Base-by-base conservation (phyloP, 345 rosid genomes). In the Dipteronia dyeriana region DNA sequence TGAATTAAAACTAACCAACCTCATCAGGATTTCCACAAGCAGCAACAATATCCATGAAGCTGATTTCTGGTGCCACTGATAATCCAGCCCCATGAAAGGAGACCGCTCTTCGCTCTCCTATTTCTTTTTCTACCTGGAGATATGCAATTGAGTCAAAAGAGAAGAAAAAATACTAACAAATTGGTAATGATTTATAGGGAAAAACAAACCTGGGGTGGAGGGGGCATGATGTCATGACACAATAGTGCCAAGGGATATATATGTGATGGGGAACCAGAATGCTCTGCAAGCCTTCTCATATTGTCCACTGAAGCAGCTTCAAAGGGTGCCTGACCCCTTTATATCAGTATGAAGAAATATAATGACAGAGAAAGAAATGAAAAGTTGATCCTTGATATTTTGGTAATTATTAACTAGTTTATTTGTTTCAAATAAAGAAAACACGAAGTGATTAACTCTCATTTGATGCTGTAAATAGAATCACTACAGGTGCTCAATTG, bases 221-320 rank as follows among this genome's bases (percentile, higher is more conserved):
- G 99, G 4, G 99, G 99, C 98, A 96, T 96, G 78, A 96, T 91
- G 82, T 91, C 94, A 78, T 91, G 69, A 86, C 99, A 95, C 71
- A 91, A 84, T 74, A 95, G 79, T 76, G 97, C 87, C 80, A 93
- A 81, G 12, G 98, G 99, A 75, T 91, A 95, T 45, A 92, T 72
- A 84, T 92, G 97, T 67, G 91, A 94, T 5, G 95, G 95, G 79
- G 83, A 85, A 64, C 93, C 97, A 79, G 97, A 90, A 83, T 91
- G 91, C 79, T 91, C 95, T 26, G 84, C 89, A 66, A 96, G 84
- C 90, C 98, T 85, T 88, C 95, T 91, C 92, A 96, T 92, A 78
- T 92, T 96, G 87, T 96, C 99, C 66, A 92, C 98, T 75, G 98
- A 84, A 84, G 98, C 86, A 69, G 92, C 62, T 83, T 96, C 99